phyloP scores from a whole-genome alignment of 2,329 filamentous ascomycete species.

The Cladosporium austrohemisphaericum region DNA sequence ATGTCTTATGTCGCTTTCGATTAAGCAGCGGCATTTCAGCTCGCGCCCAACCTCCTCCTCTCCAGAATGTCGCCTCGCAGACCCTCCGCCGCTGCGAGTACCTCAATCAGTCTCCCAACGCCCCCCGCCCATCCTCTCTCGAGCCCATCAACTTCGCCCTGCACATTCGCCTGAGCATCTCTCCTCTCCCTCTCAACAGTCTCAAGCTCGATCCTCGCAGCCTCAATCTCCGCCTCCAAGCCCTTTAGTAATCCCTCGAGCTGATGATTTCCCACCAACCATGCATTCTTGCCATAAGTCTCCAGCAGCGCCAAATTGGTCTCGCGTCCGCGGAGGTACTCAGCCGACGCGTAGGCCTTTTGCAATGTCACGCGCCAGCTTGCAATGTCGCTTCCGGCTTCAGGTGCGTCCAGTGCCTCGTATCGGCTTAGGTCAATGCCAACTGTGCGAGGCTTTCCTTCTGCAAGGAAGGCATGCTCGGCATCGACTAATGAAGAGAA shows the following conservation, averaged over 20 bases:
- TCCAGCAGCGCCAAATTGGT: conserved; percentile 72
- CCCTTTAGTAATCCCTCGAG: conserved; percentile 66
- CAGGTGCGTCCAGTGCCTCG: conserved; percentile 66
- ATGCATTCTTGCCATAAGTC: conserved; percentile 80
- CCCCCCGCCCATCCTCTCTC: conserved; percentile 77
- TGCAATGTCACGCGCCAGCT: conserved; percentile 51
- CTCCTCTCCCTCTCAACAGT: conserved; percentile 67
- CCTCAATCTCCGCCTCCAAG: conserved; percentile 72
- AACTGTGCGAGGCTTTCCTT: conserved; percentile 43
- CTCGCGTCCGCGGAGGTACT: conserved; percentile 55
- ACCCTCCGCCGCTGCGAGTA: conserved; percentile 76
- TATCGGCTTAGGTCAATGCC: conserved; percentile 77
- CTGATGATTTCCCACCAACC: conserved; percentile 80
- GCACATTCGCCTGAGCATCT: conserved; percentile 64
- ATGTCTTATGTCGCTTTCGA: too few relatives aligned
- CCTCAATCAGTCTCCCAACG: conserved; percentile 76
- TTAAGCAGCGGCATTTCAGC: conserved; percentile 18
- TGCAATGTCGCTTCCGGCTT: conserved; percentile 37
- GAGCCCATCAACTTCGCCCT: conserved; percentile 67
- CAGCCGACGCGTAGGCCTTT: conserved; percentile 55
- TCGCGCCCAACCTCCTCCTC: conserved; percentile 48
- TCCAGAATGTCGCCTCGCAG: conserved; percentile 65
- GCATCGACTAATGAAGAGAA: conserved; percentile 64
- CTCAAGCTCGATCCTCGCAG: conserved; percentile 66
- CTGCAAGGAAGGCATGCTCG: conserved; percentile 65